Evolutionary conservation across 1,284 basidiomycete genomes (phyloP).

Genomic region (Tausonia pullulans): DNA sequence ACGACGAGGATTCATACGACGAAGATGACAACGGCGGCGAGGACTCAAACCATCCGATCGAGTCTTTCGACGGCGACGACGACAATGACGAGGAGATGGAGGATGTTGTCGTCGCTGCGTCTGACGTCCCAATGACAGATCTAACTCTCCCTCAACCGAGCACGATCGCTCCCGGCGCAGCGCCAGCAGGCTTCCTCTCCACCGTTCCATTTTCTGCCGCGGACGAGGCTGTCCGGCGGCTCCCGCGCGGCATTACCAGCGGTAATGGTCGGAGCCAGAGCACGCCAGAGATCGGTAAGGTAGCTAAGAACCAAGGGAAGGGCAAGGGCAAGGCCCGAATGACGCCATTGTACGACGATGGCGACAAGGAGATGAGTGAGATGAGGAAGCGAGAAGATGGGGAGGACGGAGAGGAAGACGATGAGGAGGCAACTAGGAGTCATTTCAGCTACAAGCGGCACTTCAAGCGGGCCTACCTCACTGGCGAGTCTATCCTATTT

Average conservation of each 20-base stretch:
- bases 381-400: conserved; percentile 5
- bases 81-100: not conserved
- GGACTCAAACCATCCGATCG: not conserved
- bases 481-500: conserved; percentile 42
- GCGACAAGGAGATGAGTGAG: not conserved
- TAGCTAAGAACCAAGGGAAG: not conserved
- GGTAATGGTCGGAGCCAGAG: not conserved
- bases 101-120: too few relatives aligned
- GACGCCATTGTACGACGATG: conserved; percentile 5
- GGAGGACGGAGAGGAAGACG: not conserved
- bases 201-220: conserved; percentile 4
- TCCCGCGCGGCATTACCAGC: too few relatives aligned
- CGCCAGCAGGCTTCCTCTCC: conserved; percentile 6
- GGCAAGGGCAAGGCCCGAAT: conserved; percentile 2
- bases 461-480: conserved; percentile 67
- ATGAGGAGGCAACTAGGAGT: conserved; percentile 14
- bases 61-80: not conserved
- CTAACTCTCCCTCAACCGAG: not conserved
- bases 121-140: conserved; percentile 4
- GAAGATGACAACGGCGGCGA: too few relatives aligned
- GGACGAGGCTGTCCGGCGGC: too few relatives aligned
- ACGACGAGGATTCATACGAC: too few relatives aligned
- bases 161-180: not conserved
- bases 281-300: too few relatives aligned
- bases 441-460: conserved; percentile 36